phyloP scores from a whole-genome alignment of 2,329 filamentous ascomycete genomes.

The Colletotrichum paranaense region DNA sequence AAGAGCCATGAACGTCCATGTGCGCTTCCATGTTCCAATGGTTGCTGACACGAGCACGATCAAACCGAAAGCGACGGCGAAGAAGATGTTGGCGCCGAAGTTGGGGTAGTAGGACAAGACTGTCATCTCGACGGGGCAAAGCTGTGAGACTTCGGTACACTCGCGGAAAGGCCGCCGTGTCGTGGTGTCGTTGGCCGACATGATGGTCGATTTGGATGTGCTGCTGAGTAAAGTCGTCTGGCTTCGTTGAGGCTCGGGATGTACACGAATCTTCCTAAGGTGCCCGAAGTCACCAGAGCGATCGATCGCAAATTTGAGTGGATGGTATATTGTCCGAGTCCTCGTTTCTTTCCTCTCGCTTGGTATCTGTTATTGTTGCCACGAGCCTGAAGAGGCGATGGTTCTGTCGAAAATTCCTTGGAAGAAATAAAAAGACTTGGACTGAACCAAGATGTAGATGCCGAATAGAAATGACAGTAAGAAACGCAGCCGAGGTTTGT shows the following conservation, averaged over 20 bases:
- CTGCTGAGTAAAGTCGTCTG: neutral
- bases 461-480: neutral
- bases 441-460: neutral
- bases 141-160: constrained; percentile 52
- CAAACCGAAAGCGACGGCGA: constrained; percentile 60
- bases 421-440: neutral
- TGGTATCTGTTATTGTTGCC: neutral
- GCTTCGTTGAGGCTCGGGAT: neutral
- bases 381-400: neutral
- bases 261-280: neutral
- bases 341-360: no score
- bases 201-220: neutral
- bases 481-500: neutral
- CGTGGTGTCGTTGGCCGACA: constrained; percentile 29
- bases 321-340: no score
- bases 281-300: neutral
- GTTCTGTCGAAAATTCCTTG: neutral
- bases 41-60: constrained; percentile 53
- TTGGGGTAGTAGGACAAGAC: constrained; percentile 69
- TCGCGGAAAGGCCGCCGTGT: constrained; percentile 35
- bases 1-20: constrained; percentile 65
- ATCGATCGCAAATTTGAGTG: neutral
- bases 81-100: constrained; percentile 66
- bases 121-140: constrained; percentile 63
- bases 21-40: constrained; percentile 61